Base-by-base conservation (phyloP, 768 basidiomycete species). In the Naganishia randhawae region DNA sequence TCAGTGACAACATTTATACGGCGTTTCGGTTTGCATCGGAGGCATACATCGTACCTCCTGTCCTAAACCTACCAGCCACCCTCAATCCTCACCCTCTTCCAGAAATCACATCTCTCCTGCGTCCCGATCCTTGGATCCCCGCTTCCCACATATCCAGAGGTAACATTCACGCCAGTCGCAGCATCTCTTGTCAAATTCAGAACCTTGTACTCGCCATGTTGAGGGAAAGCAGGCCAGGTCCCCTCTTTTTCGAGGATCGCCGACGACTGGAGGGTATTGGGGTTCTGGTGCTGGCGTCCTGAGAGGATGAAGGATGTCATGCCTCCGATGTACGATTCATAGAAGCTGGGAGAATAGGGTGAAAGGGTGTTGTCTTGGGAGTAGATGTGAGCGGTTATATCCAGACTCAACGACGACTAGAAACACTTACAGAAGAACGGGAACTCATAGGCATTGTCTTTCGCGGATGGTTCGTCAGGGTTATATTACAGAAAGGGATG, bases 391-490 rank as follows among this genome's bases (percentile, higher is more conserved):
- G n/a, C 10, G 45, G 35, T 42, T 32, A 27, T 32, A n/a, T 25
- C 11, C 9, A 9, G 50, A 37, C 25, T 31, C 10, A 1, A 22
- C 9, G 32, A 54, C 29, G 9, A 4, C n/a, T n/a, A 27, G 48
- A 2, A 17, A 19, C 17, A 31, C 65, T 41, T n/a, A 66, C 65
- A 66, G 65, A 66, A 66, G 32, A 66, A 66, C 10, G 65, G 65
- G 27, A 66, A 66, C 51, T 66, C 65, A 25, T 66, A 66, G 3
- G 65, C 65, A 17, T 66, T 66, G 51, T 66, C 65, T 66, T 35
- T 25, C 13, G 11, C 6, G 13, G 33, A 10, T 16, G 25, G 33
- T 2, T 42, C 27, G 16, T 35, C 37, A 42, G 11, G 32, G 31
- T 11, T 32, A 17, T n/a, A 25, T 22, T 52, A 31, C 5, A n/a